Conservation (phyloP, 2,329 filamentous ascomycete species). For the Aureobasidium mangrovei region DNA sequence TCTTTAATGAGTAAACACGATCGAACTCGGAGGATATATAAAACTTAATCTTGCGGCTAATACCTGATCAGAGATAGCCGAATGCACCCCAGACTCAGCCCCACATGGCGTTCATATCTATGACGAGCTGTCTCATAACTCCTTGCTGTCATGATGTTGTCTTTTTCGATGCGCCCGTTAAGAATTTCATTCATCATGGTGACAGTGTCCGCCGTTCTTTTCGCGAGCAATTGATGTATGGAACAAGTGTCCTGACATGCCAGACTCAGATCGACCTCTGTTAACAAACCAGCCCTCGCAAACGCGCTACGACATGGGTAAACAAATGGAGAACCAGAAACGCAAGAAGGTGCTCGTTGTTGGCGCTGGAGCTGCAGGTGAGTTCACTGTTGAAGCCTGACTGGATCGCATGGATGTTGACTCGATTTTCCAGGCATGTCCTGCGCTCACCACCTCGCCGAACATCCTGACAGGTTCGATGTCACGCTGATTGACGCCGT, state of each 20-base stretch:
- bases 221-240: not conserved
- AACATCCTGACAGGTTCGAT: conserved; percentile 57
- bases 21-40: conserved; percentile 3
- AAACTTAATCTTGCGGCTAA: not conserved
- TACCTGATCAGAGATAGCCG: not conserved
- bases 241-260: conserved; percentile 6
- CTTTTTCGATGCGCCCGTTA: not conserved
- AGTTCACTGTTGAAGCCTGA: conserved; percentile 30
- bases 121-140: conserved; percentile 6
- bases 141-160: conserved; percentile 5
- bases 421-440: conserved; percentile 41
- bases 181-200: not conserved
- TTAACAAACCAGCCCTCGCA: conserved; percentile 20
- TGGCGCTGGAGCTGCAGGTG: conserved; percentile 55
- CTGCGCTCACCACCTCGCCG: conserved; percentile 57
- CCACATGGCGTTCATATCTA: not conserved
- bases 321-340: conserved; percentile 28
- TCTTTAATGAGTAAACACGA: not conserved
- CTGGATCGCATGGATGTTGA: not conserved
- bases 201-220: not conserved
- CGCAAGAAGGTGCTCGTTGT: conserved; percentile 49
- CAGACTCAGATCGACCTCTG: conserved; percentile 13
- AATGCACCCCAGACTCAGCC: not conserved
- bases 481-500: conserved; percentile 54
- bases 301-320: conserved; percentile 29